phyloP scores from a whole-genome alignment of 2,329 filamentous ascomycete species.

The Sporothrix schenckii region DNA sequence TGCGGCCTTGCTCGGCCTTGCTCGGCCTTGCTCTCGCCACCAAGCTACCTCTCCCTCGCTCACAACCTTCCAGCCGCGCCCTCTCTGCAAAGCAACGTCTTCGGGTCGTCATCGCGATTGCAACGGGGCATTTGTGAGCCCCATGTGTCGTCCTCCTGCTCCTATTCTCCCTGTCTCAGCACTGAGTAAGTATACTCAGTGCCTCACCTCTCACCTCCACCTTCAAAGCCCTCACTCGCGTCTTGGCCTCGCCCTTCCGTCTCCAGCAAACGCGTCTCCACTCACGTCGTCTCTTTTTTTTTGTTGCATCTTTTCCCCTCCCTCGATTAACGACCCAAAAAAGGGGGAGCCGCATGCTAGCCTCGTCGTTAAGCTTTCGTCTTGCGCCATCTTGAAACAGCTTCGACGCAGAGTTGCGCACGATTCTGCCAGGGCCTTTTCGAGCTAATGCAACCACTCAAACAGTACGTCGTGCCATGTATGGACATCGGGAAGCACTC shows the following conservation, averaged over 20 bases:
- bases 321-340: background rate
- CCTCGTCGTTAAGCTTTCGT: constrained; percentile 19
- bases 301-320: background rate
- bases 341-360: constrained; percentile 14
- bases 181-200: no score
- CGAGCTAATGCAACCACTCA: background rate
- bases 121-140: background rate
- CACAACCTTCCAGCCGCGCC: constrained; percentile 6
- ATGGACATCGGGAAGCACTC: background rate
- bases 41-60: background rate
- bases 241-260: constrained; percentile 15
- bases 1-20: background rate
- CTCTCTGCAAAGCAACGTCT: background rate
- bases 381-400: constrained; percentile 21
- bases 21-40: background rate
- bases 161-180: constrained; percentile 13
- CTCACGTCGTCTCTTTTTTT: background rate
- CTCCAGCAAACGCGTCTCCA: constrained; percentile 21
- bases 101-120: constrained; percentile 7
- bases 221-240: background rate
- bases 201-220: background rate
- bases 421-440: background rate
- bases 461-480: background rate
- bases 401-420: constrained; percentile 11
- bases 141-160: background rate